Evolutionary conservation across 1,139 yeast genomes (phyloP), one percentile per base, ranked within the genome.

Genomic region (Candida tunisiensis): DNA sequence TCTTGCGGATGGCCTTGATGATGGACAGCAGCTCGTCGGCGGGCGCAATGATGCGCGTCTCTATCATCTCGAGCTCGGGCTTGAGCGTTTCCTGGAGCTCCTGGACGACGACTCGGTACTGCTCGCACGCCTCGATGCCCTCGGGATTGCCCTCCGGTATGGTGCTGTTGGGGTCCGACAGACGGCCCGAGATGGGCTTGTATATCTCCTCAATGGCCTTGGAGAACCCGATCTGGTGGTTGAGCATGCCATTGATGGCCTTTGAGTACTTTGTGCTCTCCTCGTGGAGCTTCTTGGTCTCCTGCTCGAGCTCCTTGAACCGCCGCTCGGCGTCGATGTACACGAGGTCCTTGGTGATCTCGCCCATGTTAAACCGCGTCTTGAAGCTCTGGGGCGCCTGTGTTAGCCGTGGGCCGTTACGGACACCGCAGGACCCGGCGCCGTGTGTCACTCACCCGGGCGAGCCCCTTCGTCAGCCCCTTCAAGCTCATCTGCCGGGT

Each of bases 301-400:
- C 94, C 13, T 56, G 51, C 51, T 88, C 98, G 44, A 88, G 60
- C 48, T 85, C 95, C 48, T 78, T 79, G 62, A 91, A 88, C 44
- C 98, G 68, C 50, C 95, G 67, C 53, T 88, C 98, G 6, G 96
- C 96, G 55, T 88, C 99, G 27, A 66, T 65, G 49, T 83, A 88
- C 13, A 88, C 94, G 1, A 93, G 69, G 48, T 88, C 99, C 29
- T 60, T 65, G 28, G 94, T 80, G 30, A 67, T 62, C 28, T 74
- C 78, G 22, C 94, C 95, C 41, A 50, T 52, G 32, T 57, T 47
- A 41, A 57, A 40, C 45, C 50, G 50, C 40, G 55, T 60, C 26
- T 49, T 47, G 38, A 57, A 40, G 34, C 37, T 48, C 44, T 57
- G 62, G 21, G 62, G 62, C 22, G 93, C 93, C 57, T 53, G 31